These are phyloP conservation scores for Triticum timopheevii DNA, from an alignment of 176 grass and related monocot species.

Conservation along the genomic window DNA sequence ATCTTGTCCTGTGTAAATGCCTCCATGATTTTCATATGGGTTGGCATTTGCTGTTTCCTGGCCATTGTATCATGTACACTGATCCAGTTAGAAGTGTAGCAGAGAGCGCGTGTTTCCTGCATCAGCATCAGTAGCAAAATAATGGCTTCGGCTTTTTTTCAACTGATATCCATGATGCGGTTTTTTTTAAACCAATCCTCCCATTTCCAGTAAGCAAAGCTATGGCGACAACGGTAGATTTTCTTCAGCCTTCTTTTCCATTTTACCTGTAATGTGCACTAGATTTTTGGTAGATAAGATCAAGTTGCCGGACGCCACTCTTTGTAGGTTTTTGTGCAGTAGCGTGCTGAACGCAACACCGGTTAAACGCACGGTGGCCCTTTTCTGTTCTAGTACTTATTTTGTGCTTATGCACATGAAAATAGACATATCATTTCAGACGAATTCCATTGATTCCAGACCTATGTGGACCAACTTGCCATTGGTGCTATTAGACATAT, in stretches of 20 bases:
- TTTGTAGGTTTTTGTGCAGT: neutral
- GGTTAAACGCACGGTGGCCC: too few relatives aligned
- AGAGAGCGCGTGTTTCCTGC: neutral
- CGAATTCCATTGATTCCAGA: neutral
- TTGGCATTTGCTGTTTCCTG: constrained; percentile 44
- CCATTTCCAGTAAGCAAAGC: neutral
- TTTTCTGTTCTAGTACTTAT: neutral
- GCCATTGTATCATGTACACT: constrained; percentile 18
- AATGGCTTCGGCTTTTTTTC: neutral
- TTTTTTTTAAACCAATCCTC: neutral
- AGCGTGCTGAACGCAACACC: too few relatives aligned
- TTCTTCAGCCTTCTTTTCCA: neutral
- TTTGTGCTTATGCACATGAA: neutral
- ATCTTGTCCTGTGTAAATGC: constrained; percentile 39
- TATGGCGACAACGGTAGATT: neutral
- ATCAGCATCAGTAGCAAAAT: neutral
- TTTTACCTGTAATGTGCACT: neutral
- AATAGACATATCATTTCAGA: neutral
- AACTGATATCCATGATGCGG: neutral
- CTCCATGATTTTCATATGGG: constrained; percentile 51
- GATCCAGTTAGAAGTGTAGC: neutral
- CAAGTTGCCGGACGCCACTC: neutral
- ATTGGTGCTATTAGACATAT: neutral
- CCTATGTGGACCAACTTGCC: neutral
- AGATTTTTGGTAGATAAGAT: neutral